Evolutionary conservation across 306 rosid species (phyloP).

Genomic region (Quercus wislizeni): DNA sequence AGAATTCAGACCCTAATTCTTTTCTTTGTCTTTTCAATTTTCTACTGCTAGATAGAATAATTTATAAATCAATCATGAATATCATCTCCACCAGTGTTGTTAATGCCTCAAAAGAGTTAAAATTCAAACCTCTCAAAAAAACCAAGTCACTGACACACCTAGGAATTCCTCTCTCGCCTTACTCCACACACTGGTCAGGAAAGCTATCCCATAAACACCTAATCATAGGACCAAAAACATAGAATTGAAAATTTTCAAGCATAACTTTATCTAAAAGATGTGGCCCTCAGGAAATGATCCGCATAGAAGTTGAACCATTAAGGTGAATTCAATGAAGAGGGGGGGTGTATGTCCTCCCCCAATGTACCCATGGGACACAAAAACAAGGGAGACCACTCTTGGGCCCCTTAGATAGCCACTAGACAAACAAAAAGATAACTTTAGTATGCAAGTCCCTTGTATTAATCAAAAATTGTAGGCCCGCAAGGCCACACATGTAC

Average conservation of each 20-base stretch:
- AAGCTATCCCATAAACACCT: no score
- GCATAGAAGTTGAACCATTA: not conserved
- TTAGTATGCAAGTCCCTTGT: not conserved
- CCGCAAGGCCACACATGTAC: not conserved
- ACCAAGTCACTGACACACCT: not conserved
- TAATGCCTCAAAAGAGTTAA: not conserved
- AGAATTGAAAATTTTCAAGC: no score
- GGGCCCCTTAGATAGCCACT: constrained; percentile 22
- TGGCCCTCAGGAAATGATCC: not conserved
- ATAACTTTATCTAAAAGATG: no score
- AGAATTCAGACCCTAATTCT: not conserved
- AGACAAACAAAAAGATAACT: constrained; percentile 26
- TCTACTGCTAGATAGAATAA: not conserved
- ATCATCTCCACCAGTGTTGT: no score
- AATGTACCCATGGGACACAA: constrained; percentile 17
- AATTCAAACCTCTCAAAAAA: not conserved
- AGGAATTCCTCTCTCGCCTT: no score
- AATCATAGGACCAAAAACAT: no score
- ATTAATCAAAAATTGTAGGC: constrained; percentile 14
- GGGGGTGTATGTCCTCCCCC: not conserved
- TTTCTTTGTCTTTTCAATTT: not conserved
- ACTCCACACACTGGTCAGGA: no score
- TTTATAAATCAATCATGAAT: no score
- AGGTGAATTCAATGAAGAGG: not conserved
- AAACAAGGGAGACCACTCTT: constrained; percentile 19